A percentile compares a stretch with the other conserved stretches of the same genome.
Evolutionary conservation across 1,139 yeast species (phyloP).

Genomic region (Meyerozyma sp.): DNA sequence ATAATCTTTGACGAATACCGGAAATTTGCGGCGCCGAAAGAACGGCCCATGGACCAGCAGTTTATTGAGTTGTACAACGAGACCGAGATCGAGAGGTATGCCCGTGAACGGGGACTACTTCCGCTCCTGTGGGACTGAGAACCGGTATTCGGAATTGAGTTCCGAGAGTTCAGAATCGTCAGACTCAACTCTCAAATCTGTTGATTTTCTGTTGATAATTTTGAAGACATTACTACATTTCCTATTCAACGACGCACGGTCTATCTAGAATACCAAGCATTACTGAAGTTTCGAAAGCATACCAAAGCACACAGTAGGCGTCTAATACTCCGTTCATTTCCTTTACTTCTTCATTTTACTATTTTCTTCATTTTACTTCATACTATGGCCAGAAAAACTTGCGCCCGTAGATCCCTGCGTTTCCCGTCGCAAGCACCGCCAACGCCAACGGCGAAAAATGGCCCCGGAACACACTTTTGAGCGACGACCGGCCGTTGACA

Average conservation of each 20-base stretch:
- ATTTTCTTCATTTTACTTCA: background rate
- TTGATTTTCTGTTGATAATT: too few species aligned
- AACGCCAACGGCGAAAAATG: constrained; percentile 59
- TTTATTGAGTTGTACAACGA: constrained; percentile 86
- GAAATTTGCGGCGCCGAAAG: constrained; percentile 91
- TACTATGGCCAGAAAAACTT: constrained; percentile 49
- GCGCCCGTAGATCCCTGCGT: constrained; percentile 64
- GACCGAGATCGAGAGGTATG: constrained; percentile 48
- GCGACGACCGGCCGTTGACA: constrained; percentile 64
- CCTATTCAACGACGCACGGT: too few species aligned
- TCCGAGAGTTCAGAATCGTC: too few species aligned
- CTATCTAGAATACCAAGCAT: too few species aligned
- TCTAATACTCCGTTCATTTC: constrained; percentile 3
- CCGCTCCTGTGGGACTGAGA: constrained; percentile 59
- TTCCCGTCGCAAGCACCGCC: constrained; percentile 54
- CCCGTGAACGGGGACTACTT: constrained; percentile 49
- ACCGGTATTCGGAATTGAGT: too few species aligned
- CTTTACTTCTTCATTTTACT: background rate
- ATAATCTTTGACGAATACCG: constrained; percentile 94
- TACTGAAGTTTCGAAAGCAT: too few species aligned
- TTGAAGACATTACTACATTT: too few species aligned
- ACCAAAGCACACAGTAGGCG: too few species aligned
- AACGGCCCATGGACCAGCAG: constrained; percentile 91
- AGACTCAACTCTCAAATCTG: too few species aligned
- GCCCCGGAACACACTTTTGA: constrained; percentile 32